A percentile compares a stretch with the other conserved stretches of the same genome.
phyloP scores from a whole-genome alignment of 345 rosid species.

The Reutealis trisperma region DNA sequence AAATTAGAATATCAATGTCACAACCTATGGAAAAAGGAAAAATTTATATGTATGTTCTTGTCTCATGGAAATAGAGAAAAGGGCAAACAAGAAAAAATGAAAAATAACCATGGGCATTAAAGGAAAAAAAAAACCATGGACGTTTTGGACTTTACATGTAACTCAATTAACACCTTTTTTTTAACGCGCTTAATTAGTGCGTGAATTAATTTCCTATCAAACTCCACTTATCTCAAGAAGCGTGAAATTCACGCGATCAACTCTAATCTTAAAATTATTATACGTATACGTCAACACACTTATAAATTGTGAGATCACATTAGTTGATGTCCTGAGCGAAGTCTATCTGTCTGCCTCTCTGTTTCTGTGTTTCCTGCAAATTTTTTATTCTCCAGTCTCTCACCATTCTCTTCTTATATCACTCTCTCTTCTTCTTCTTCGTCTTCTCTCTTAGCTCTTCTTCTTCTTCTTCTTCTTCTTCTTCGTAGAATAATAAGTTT shows the following conservation, averaged over 20 bases:
- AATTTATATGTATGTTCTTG: no score
- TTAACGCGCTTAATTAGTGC: background rate
- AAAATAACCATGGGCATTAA: no score
- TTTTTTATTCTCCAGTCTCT: constrained; percentile 14
- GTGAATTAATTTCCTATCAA: background rate
- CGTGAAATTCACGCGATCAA: no score
- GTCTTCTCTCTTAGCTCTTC: constrained; percentile 11
- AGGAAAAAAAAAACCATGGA: background rate
- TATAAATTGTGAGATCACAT: constrained; percentile 58
- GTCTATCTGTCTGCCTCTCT: constrained; percentile 65
- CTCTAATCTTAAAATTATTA: no score
- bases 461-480: constrained; percentile 1
- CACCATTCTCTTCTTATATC: constrained; percentile 25
- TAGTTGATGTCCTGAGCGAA: constrained; percentile 30
- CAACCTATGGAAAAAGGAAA: no score
- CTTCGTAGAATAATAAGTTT: no score
- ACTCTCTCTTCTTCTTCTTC: constrained; percentile 9
- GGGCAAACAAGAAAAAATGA: no score
- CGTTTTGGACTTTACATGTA: background rate
- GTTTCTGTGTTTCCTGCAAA: constrained; percentile 35
- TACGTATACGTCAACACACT: no score
- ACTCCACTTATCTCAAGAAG: no score
- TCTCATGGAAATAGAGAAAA: background rate
- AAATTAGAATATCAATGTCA: no score
- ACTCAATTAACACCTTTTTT: no score